Base-by-base conservation (phyloP, 345 rosid species). In the Triadica sebifera region DNA sequence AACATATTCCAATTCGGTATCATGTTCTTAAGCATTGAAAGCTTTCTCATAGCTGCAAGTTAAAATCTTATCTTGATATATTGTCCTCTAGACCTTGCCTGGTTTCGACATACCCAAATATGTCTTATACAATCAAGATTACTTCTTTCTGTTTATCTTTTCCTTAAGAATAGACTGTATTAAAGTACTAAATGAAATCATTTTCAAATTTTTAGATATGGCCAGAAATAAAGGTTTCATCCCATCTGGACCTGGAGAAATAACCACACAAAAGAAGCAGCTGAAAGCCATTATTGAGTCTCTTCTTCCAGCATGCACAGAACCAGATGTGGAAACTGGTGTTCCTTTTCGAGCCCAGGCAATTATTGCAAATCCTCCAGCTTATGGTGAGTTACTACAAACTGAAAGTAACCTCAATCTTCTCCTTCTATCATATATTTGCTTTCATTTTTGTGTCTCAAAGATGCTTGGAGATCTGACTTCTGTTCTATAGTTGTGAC, bases 181-280 rank as follows among this genome's bases (percentile, higher is more conserved):
- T 64, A 17, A 20, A 9, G 25, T 52, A 16, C 61, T 52, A 34
- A 70, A 61, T 75, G 46, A 12, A 5, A 20, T 65, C 37, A 12
- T 39, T 12, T 62, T 80, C 25, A 73, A 70, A 24, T 59, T 79
- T 29, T 70, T 80, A 94, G 98, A 90, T 81, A 95, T 93, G 99
- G 98, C 96, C 17, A 89, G 98, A 85, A 95, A 95, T 85, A 95
- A 93, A 80, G 99, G 99, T 80, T 78, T 91, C 57, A 93, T 93
- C 77, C 99, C 98, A 22, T 95, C 98, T 57, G 93, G 96, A 46
- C 99, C 98, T 2, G 93, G 94, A 81, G 99, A 95, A 82, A 95
- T 95, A 83, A 79, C 90, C 16, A 80, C 83, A 67, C 98, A 93
- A 81, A 86, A 97, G 83, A 93, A 93, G 85, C 94, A 95, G 81